phyloP scores from a whole-genome alignment of 129 eudicot genomes.

The Lactuca sativa region DNA sequence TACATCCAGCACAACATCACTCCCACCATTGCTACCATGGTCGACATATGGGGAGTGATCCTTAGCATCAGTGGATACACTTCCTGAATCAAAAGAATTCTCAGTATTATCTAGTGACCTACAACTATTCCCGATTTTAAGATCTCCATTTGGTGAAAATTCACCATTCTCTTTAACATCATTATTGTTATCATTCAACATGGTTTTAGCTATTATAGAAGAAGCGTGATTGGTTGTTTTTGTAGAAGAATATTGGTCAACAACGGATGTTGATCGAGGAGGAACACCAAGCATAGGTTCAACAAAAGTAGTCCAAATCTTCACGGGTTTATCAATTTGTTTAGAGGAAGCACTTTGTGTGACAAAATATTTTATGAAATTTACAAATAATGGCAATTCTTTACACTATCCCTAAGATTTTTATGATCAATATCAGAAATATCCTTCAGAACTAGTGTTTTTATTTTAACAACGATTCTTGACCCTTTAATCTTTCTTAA shows the following conservation, averaged over 20 bases:
- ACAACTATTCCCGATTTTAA: conserved; percentile 36
- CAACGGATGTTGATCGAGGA: conserved; percentile 48
- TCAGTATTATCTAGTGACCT: conserved; percentile 31
- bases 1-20: conserved; percentile 77
- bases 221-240: conserved; percentile 40
- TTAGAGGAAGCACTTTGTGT: conserved; percentile 74
- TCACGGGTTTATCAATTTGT: conserved; percentile 68
- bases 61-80: conserved; percentile 76
- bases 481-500: too few relatives aligned
- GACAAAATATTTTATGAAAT: conserved; percentile 64
- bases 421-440: too few relatives aligned
- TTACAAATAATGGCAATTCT: too few relatives aligned
- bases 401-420: too few relatives aligned
- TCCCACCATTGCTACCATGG: conserved; percentile 62
- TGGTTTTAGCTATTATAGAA: conserved; percentile 22
- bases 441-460: too few relatives aligned
- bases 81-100: conserved; percentile 65
- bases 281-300: conserved; percentile 88
- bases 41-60: conserved; percentile 59
- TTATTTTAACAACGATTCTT: too few relatives aligned
- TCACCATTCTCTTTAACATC: conserved; percentile 51
- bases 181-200: conserved; percentile 3
- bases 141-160: conserved; percentile 57
- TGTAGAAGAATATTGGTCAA: conserved; percentile 33
- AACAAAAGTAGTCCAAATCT: conserved; percentile 79